Conservation (phyloP, 75 land plant genomes). For the Ceratopteris richardii region DNA sequence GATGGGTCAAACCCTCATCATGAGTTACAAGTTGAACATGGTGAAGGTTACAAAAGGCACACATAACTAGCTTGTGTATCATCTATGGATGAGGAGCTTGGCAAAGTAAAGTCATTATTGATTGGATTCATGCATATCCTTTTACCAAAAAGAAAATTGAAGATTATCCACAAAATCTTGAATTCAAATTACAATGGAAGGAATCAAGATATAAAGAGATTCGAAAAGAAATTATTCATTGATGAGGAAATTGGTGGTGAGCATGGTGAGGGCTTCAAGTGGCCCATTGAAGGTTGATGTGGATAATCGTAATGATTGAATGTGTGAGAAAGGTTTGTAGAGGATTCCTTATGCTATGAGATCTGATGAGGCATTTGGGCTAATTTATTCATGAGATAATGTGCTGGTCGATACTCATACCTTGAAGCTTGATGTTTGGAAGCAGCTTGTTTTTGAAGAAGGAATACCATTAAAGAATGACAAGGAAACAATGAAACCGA, state of each 20-base stretch:
- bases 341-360: conserved; percentile 90
- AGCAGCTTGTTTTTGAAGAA: conserved; percentile 77
- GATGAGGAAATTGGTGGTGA: conserved; percentile 99
- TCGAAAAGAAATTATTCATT: no score
- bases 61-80: no score
- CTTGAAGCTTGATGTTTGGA: conserved; percentile 79
- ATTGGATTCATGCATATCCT: no score
- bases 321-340: conserved; percentile 77
- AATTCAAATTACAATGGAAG: no score
- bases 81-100: no score
- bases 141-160: no score
- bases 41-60: no score
- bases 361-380: conserved; percentile 97
- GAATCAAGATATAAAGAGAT: no score
- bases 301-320: conserved; percentile 79
- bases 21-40: no score
- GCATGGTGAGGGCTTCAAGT: conserved; percentile 98
- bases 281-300: conserved; percentile 92
- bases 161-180: no score
- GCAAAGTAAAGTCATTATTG: no score
- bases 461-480: conserved; percentile 45
- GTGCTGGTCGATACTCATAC: conserved; percentile 72
- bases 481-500: conserved; percentile 21
- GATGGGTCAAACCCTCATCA: no score
- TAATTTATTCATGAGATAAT: conserved; percentile 98